Evolutionary conservation across 176 grass and related monocot genomes (phyloP).

Genomic region (Ampelocalamus luodianensis): DNA sequence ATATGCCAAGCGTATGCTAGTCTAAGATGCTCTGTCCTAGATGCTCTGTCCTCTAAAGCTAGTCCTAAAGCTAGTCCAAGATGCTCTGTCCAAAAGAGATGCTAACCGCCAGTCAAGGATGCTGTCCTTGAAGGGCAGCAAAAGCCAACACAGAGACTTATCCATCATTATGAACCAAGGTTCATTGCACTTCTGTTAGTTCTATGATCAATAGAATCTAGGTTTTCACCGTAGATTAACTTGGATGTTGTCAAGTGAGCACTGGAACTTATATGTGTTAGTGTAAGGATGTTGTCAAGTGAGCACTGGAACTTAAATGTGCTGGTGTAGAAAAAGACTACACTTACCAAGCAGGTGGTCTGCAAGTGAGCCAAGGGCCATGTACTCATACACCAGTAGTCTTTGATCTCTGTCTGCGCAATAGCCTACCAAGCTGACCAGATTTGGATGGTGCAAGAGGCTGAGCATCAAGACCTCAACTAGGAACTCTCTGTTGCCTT

Average conservation of each 20-base stretch:
- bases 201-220: neutral
- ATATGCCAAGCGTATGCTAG: too few species aligned
- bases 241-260: conserved; percentile 9
- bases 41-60: too few species aligned
- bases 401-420: conserved; percentile 89
- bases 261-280: neutral
- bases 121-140: too few species aligned
- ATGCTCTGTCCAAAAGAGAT: too few species aligned
- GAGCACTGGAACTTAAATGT: conserved; percentile 20
- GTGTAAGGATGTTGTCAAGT: neutral
- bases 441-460: conserved; percentile 77
- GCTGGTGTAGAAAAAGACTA: conserved; percentile 12
- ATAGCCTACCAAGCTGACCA: conserved; percentile 89
- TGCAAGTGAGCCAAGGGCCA: conserved; percentile 79
- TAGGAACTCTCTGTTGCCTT: conserved; percentile 85
- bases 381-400: conserved; percentile 89
- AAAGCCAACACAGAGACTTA: too few species aligned
- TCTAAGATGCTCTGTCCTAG: too few species aligned
- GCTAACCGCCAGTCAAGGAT: too few species aligned
- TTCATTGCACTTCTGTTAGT: too few species aligned
- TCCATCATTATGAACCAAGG: too few species aligned
- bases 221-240: neutral
- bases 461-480: conserved; percentile 88
- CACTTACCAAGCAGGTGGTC: conserved; percentile 73
- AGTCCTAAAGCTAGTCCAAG: too few species aligned